These are phyloP conservation scores for Exophiala viscosa DNA, from an alignment of 2,329 filamentous ascomycete genomes.

Conservation along the genomic window DNA sequence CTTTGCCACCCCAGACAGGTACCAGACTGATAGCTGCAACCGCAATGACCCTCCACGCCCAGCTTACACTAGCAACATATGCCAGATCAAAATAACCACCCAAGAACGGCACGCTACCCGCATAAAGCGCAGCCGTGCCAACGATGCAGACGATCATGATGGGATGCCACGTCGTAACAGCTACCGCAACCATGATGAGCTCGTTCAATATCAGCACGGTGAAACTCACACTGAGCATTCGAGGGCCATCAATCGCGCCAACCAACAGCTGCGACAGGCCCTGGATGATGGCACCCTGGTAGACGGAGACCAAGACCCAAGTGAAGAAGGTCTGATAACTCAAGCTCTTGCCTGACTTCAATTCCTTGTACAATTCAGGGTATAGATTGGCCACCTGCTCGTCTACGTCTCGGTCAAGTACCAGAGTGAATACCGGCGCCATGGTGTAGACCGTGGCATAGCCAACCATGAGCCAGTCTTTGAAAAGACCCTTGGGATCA, in stretches of 20 bases:
- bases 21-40: conserved; percentile 77
- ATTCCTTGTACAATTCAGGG: conserved; percentile 93
- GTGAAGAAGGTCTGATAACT: conserved; percentile 94
- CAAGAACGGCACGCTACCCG: conserved; percentile 79
- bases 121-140: conserved; percentile 76
- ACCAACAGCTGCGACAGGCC: conserved; percentile 87
- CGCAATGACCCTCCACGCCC: conserved; percentile 80
- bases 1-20: conserved; percentile 81
- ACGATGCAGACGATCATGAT: conserved; percentile 83
- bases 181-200: conserved; percentile 92
- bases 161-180: conserved; percentile 95
- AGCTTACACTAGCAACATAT: conserved; percentile 74
- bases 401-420: conserved; percentile 92
- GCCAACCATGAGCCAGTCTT: conserved; percentile 93
- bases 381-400: conserved; percentile 91
- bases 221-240: conserved; percentile 87
- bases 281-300: conserved; percentile 93
- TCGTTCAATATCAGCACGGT: conserved; percentile 92
- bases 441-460: conserved; percentile 97
- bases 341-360: conserved; percentile 82
- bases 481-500: conserved; percentile 90
- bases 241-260: conserved; percentile 60
- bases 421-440: conserved; percentile 83
- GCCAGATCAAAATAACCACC: conserved; percentile 82
- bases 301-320: conserved; percentile 92